Base-by-base conservation (phyloP, 2,329 filamentous ascomycete genomes). In the Curvularia hawaiiensis region DNA sequence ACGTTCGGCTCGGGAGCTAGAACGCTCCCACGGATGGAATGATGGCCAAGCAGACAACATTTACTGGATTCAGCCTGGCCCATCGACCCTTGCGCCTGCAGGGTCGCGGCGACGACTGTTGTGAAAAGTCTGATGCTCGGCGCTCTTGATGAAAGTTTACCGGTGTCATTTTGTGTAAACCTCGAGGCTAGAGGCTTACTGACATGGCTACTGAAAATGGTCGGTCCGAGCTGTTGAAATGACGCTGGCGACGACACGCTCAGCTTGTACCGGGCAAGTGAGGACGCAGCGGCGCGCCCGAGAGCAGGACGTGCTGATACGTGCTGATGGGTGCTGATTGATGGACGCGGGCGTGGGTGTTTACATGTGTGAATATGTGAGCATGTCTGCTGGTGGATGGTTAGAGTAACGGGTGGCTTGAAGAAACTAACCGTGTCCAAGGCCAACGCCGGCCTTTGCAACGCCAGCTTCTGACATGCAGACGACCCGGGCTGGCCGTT, bases 21-120 rank as follows among this genome's bases (percentile, higher is more conserved):
- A 53, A 47, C 50, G 44, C 31, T 50, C 50, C 50, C 18, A 26
- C 26, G 30, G 44, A 45, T 44, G 35, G 18, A 18, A 3, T 53
- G n/a, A 48, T 35, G 28, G 50, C 54, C 50, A 57, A 53, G 50
- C 45, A 53, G 54, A 57, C 53, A 53, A 57, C 41, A 41, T 26
- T 18, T n/a, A 46, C 18, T 20, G 30, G 1, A 38, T 22, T 16
- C 38, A 26, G 31, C 30, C 9, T 45, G 31, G 28, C 49, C 54
- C 41, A 54, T 49, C 10, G 30, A 50, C 38, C 31, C 28, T 16
- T 16, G 33, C 30, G 14, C 33, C 4, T 26, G 30, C 11, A 43
- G 35, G 30, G 45, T 44, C 4, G 18, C 4, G 39, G 26, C 35
- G 46, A 30, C 40, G 20, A 22, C 30, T n/a, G 24, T 22, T 9